Percentiles rank a stretch among this genome's conserved stretches.
These are phyloP conservation scores for Eremochloa ophiuroides DNA, from an alignment of 176 grass and related monocot genomes.

Conservation along the genomic window DNA sequence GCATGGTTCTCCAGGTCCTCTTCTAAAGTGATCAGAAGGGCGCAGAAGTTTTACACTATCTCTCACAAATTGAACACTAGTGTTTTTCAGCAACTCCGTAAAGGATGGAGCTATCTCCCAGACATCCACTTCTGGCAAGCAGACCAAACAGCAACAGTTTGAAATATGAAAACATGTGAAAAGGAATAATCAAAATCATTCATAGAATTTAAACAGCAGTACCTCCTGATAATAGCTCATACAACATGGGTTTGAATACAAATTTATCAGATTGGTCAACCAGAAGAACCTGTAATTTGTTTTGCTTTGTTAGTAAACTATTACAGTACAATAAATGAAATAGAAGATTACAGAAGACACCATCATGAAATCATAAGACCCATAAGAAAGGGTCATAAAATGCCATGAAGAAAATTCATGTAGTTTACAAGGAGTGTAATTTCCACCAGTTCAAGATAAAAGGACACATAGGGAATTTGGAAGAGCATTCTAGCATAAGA, in stretches of 20 bases:
- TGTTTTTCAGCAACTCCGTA: conserved; percentile 73
- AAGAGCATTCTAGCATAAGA: background rate
- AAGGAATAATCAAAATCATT: background rate
- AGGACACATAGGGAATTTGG: background rate
- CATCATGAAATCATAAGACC: background rate
- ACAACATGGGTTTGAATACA: conserved; percentile 97
- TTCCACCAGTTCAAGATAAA: background rate
- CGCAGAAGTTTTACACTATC: conserved; percentile 76
- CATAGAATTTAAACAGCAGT: conserved; percentile 20
- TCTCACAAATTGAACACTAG: conserved; percentile 77
- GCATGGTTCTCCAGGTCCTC: conserved; percentile 38
- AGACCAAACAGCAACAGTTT: conserved; percentile 23
- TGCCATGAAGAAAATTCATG: background rate
- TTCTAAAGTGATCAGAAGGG: conserved; percentile 73
- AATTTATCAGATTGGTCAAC: conserved; percentile 96
- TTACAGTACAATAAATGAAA: background rate
- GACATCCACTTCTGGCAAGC: conserved; percentile 80
- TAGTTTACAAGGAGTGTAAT: background rate
- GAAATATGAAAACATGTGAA: conserved; percentile 21
- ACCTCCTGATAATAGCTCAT: conserved; percentile 94
- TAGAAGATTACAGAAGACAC: background rate
- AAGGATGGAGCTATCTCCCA: conserved; percentile 96
- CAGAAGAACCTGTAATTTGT: conserved; percentile 59
- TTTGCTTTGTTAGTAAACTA: conserved; percentile 14
- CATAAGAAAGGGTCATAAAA: background rate